Evolutionary conservation across 2,329 filamentous ascomycete species (phyloP).

Genomic region (Aspergillus sp.): DNA sequence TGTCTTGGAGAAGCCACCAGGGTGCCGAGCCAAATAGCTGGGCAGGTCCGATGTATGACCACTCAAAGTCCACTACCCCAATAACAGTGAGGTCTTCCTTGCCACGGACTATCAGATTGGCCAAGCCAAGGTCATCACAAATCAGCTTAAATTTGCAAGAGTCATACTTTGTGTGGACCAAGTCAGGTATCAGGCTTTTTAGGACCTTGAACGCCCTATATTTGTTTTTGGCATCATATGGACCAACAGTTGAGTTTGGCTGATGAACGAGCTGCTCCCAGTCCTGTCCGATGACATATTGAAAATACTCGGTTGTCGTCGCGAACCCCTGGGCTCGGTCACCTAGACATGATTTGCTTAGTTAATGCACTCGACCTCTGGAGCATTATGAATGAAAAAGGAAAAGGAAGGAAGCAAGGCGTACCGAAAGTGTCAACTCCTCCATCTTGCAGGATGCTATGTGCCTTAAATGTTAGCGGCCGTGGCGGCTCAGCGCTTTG

Average conservation of each 20-base stretch:
- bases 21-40: slow-evolving; percentile 34
- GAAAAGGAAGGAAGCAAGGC: slow-evolving; percentile 5
- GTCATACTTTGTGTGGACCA: slow-evolving; percentile 21
- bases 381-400: slow-evolving; percentile 1
- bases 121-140: slow-evolving; percentile 33
- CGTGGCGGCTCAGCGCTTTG: slow-evolving; percentile 11
- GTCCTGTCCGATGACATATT: slow-evolving; percentile 26
- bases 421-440: slow-evolving; percentile 26
- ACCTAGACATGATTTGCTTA: slow-evolving; percentile 14
- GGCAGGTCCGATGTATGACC: slow-evolving; percentile 33
- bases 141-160: slow-evolving; percentile 31
- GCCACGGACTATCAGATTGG: slow-evolving; percentile 33
- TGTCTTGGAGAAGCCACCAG: slow-evolving; percentile 33
- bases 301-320: slow-evolving; percentile 29
- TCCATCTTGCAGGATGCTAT: slow-evolving; percentile 26
- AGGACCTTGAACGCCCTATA: slow-evolving; percentile 25
- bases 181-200: slow-evolving; percentile 18
- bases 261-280: slow-evolving; percentile 30
- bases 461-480: slow-evolving; percentile 30
- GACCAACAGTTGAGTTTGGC: slow-evolving; percentile 25
- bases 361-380: slow-evolving; percentile 6
- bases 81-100: slow-evolving; percentile 30
- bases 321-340: slow-evolving; percentile 21
- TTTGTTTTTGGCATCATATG: slow-evolving; percentile 23
- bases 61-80: slow-evolving; percentile 33